Conservation (phyloP, 164 flowering plant genomes). For the Liriodendron chinense region DNA sequence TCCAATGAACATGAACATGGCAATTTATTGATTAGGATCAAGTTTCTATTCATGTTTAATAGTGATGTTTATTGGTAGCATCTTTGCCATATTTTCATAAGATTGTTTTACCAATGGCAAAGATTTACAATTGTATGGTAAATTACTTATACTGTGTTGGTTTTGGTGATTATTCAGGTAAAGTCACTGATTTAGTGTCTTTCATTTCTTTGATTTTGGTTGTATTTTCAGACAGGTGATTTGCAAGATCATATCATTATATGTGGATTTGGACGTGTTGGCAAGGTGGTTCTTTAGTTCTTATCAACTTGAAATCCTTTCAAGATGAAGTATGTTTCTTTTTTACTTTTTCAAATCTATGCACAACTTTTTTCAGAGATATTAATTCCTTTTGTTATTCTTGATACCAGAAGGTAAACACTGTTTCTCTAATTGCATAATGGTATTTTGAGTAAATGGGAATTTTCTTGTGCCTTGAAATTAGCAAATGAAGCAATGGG, state of each 20-base stretch:
- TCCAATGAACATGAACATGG: neutral
- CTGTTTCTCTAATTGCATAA: neutral
- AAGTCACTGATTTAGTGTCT: neutral
- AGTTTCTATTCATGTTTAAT: neutral
- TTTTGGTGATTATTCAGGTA: neutral
- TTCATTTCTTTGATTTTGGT: neutral
- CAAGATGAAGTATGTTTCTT: neutral
- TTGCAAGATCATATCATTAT: conserved; percentile 98
- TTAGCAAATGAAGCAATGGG: neutral
- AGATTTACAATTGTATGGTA: neutral
- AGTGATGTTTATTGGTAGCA: neutral
- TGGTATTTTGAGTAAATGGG: neutral
- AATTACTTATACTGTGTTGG: neutral
- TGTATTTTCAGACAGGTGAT: conserved; percentile 87
- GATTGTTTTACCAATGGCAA: neutral
- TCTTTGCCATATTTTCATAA: neutral
- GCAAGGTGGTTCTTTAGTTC: conserved; percentile 60
- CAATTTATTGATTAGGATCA: neutral
- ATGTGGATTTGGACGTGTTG: conserved; percentile 99
- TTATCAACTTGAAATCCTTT: neutral
- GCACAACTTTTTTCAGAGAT: conserved; percentile 99
- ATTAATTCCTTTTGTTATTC: conserved; percentile 97
- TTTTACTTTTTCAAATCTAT: conserved; percentile 56
- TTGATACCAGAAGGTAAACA: conserved; percentile 91
- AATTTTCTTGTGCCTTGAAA: neutral